Evolutionary conservation across 2,329 filamentous ascomycete species (phyloP), one percentile per base, ranked within the genome.

Genomic region (Aaosphaeria arxii): DNA sequence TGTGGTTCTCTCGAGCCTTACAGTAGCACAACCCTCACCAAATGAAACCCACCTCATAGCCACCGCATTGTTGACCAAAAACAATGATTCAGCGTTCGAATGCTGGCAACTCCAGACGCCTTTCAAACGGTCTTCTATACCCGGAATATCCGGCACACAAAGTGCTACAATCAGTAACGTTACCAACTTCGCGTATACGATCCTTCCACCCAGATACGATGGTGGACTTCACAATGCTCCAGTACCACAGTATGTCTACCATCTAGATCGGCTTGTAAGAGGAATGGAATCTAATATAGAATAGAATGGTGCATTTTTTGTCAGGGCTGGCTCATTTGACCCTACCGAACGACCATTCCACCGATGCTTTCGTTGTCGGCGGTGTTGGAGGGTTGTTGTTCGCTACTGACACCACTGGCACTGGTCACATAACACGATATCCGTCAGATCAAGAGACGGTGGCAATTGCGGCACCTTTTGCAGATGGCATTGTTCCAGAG

Each of bases 161-260:
- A 52, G 51, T 1, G 52, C 56, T 13, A 54, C 50, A 1, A 48
- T 70, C 38, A 44, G 47, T 40, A 62, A 63, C 42, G 50, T 51
- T 11, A 59, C 57, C 6, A 55, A 63, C 30, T 49, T 62, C 33
- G 51, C 54, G 7, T 69, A 66, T 45, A 59, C 63, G 1, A 54
- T 69, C 13, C 51, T 71, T 5, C 66, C 67, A 2, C 61, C 66
- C 3, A 57, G 62, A 11, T 70, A 58, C 38, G 48, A 69, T 46
- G 65, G 63, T n/a, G 66, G 65, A 6, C 45, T 59, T 17, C 68
- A 70, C 32, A 69, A 56, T 33, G 63, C 64, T 6, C 68, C 67
- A n/a, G 53, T 46, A 7, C 53, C 60, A n/a, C 66, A 70, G 58
- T 64, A 51, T 35, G 53, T 32, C 28, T 39, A 3, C 17, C 17